These are phyloP conservation scores for Neofusicoccum kwambonambiense DNA, from an alignment of 2,329 filamentous ascomycete species.

Conservation along the genomic window DNA sequence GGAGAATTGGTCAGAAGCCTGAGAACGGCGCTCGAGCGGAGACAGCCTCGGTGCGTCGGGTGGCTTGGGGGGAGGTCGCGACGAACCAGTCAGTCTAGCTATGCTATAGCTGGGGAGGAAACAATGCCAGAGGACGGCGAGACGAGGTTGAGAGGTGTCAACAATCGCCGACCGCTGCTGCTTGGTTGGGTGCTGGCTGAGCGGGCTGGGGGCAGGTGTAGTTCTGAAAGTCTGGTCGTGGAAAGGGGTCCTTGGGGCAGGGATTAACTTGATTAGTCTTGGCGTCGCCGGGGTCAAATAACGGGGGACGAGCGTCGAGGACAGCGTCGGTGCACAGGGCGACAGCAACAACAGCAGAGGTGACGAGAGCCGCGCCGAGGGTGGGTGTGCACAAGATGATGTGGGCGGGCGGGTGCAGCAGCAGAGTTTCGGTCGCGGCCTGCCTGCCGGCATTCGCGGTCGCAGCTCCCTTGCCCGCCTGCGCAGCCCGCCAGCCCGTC, in stretches of 20 bases:
- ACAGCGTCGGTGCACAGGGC: constrained; percentile 3
- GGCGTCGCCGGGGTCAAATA: constrained; percentile 16
- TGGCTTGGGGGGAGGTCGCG: constrained; percentile 20
- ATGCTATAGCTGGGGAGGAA: constrained; percentile 28
- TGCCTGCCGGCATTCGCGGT: constrained; percentile 11
- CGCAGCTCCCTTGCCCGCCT: constrained; percentile 9
- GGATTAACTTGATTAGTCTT: constrained; percentile 20
- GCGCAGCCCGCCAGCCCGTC: background rate
- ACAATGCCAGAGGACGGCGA: constrained; percentile 25
- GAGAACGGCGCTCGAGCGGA: constrained; percentile 34
- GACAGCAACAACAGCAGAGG: background rate
- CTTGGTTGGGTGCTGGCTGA: constrained; percentile 12
- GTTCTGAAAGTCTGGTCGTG: constrained; percentile 17
- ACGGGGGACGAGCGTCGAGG: constrained; percentile 17
- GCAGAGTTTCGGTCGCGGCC: background rate
- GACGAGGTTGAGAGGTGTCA: constrained; percentile 25
- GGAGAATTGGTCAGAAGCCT: constrained; percentile 18
- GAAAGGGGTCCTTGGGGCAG: constrained; percentile 19
- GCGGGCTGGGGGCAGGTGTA: constrained; percentile 18
- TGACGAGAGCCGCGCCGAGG: constrained; percentile 7
- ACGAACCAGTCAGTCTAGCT: constrained; percentile 38
- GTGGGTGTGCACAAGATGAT: background rate
- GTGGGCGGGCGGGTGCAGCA: constrained; percentile 1
- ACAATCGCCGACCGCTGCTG: constrained; percentile 17
- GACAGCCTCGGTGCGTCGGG: constrained; percentile 15